phyloP scores from a whole-genome alignment of 768 basidiomycete species.

The Chalciporus pseudorubinellus region DNA sequence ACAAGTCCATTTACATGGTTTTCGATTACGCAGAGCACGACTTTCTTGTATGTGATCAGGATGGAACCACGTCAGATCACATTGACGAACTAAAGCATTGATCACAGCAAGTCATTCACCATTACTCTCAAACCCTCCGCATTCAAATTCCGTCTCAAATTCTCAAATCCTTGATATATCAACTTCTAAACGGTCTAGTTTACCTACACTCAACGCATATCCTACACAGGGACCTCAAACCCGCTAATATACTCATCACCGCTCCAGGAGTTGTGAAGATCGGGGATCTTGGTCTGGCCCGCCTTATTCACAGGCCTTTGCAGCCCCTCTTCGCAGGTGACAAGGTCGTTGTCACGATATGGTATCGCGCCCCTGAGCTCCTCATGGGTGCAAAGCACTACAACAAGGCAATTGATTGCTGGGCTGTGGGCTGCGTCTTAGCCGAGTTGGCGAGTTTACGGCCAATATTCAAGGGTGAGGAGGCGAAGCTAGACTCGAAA shows the following conservation, averaged over 20 bases:
- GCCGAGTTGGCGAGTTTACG: conserved; percentile 91
- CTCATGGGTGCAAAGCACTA: conserved; percentile 97
- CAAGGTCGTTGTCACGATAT: conserved; percentile 98
- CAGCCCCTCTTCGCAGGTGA: conserved; percentile 91
- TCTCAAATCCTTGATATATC: conserved; percentile 91
- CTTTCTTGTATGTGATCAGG: conserved; percentile 67
- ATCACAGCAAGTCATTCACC: conserved; percentile 94
- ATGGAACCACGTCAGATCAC: too few relatives aligned
- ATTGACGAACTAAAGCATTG: neutral
- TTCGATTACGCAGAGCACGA: conserved; percentile 99
- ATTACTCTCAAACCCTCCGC: conserved; percentile 90
- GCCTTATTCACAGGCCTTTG: conserved; percentile 86
- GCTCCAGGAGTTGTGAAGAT: conserved; percentile 90
- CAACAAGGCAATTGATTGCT: conserved; percentile 93
- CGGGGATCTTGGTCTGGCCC: conserved; percentile 94
- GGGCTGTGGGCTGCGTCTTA: conserved; percentile 98
- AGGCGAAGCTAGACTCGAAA: conserved; percentile 95
- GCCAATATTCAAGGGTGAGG: conserved; percentile 99
- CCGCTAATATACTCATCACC: conserved; percentile 96
- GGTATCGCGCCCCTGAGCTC: conserved; percentile 98
- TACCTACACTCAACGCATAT: conserved; percentile 96
- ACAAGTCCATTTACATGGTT: conserved; percentile 99
- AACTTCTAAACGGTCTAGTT: conserved; percentile 89
- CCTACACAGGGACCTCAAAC: conserved; percentile 96
- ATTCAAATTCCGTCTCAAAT: conserved; percentile 69